Base-by-base conservation (phyloP, 1,284 basidiomycete genomes). In the Sporisorium sorghi region DNA sequence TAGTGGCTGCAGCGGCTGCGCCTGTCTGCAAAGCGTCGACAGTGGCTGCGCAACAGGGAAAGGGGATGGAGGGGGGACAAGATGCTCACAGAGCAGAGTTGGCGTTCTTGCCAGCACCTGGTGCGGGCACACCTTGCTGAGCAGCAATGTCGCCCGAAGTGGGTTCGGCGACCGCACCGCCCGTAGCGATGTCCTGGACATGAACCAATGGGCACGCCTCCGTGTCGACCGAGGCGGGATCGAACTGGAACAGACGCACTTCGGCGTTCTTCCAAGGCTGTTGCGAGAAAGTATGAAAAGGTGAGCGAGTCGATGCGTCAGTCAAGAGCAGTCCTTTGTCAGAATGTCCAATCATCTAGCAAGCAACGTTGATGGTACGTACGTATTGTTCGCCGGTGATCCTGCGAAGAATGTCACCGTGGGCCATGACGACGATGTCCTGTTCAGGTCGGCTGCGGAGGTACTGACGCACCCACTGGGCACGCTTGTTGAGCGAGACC, bases 41-140 rank as follows among this genome's bases (percentile, higher is more conserved):
- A 30, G 14, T 17, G 33, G 33, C 33, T n/a, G n/a, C n/a, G n/a
- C n/a, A n/a, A n/a, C n/a, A n/a, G n/a, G n/a, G n/a, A n/a, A 48
- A 33, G 44, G 8, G 14, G 39, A 23, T n/a, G 37, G 12, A 21
- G 26, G 23, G 47, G n/a, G 33, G n/a, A 21, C 30, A 39, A 37
- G 73, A 75, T 67, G 67, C 73, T 71, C 63, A 75, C 74, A 67
- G 65, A 69, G 73, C 69, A 64, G 69, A 60, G 53, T 58, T 69
- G 46, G 58, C 57, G 33, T 63, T 52, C 35, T 57, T 57, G 53
- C 51, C 62, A 1, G 97, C 92, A 49, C 97, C 88, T 15, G 64
- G 46, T 33, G 60, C 48, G 24, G 60, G 21, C 19, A 68, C 55
- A 42, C 59, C 65, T 12, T 57, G 39, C 24, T 67, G 28, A 30